phyloP scores from a whole-genome alignment of 225 moss, liverwort and hornwort genomes.

The Physcomitrium patens region DNA sequence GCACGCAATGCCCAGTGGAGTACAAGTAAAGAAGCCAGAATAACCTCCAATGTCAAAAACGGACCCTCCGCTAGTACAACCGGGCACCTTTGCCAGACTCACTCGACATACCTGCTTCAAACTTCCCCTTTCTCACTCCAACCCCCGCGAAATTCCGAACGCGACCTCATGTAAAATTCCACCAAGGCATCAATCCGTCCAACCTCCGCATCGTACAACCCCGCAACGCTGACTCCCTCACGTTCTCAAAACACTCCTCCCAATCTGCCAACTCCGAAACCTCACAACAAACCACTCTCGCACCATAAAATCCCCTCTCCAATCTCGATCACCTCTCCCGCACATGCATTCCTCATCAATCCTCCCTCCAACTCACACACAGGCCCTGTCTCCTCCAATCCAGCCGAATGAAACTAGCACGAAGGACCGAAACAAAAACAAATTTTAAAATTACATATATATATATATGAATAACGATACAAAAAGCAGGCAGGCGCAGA shows the following conservation, averaged over 20 bases:
- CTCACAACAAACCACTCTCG: background rate
- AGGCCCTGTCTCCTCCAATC: slow-evolving; percentile 24
- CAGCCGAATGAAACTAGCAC: background rate
- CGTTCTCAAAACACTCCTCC: slow-evolving; percentile 16
- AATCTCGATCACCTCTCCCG: background rate
- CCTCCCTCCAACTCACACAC: slow-evolving; percentile 1
- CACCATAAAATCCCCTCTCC: background rate
- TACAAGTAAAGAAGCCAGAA: background rate
- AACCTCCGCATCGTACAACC: slow-evolving; percentile 25
- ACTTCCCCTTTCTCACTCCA: slow-evolving; percentile 16
- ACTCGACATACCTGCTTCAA: slow-evolving; percentile 15
- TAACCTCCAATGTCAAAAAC: slow-evolving; percentile 7
- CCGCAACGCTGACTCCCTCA: background rate
- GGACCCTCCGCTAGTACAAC: slow-evolving; percentile 21
- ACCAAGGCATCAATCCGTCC: slow-evolving; percentile 20
- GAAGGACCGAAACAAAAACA: background rate
- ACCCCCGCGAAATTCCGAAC: slow-evolving; percentile 17
- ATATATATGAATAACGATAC: background rate
- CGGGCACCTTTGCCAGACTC: slow-evolving; percentile 15
- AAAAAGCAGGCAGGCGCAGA: background rate
- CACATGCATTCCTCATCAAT: slow-evolving; percentile 11
- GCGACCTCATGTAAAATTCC: slow-evolving; percentile 28
- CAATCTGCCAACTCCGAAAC: background rate
- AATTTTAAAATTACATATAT: background rate
- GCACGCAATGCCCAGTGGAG: slow-evolving; percentile 6